Percentiles rank a stretch among this genome's conserved stretches.
phyloP scores from a whole-genome alignment of 495 filamentous ascomycete species.

The Aspergillus wentii region DNA sequence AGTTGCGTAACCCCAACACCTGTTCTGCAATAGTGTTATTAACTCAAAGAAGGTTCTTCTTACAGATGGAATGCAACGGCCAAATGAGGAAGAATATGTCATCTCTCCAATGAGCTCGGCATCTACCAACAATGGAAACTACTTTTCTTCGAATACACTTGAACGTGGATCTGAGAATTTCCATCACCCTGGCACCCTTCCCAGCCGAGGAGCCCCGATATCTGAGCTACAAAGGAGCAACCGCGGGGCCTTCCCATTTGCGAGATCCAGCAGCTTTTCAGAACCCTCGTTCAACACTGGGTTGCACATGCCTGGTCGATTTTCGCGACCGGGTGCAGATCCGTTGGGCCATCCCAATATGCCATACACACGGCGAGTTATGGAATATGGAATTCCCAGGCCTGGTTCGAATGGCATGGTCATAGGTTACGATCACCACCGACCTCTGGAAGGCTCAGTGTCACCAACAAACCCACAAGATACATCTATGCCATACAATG shows the following conservation, averaged over 20 bases:
- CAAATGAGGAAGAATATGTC: conserved; percentile 39
- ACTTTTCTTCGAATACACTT: conserved; percentile 29
- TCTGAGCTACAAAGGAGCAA: conserved; percentile 29
- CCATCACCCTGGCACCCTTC: conserved; percentile 18
- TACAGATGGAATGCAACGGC: conserved; percentile 31
- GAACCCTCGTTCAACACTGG: conserved; percentile 31
- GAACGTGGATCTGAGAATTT: conserved; percentile 24
- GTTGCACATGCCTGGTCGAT: conserved; percentile 30
- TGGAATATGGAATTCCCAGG: conserved; percentile 30
- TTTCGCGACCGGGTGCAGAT: conserved; percentile 24
- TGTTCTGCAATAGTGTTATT: conserved; percentile 13
- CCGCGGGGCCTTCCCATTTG: conserved; percentile 29
- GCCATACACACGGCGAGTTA: conserved; percentile 29
- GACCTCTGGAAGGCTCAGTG: conserved; percentile 34
- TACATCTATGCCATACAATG: conserved; percentile 18
- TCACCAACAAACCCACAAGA: conserved; percentile 32
- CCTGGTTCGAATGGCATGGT: conserved; percentile 26
- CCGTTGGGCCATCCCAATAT: conserved; percentile 19
- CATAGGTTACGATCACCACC: conserved; percentile 26
- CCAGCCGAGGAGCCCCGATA: conserved; percentile 25
- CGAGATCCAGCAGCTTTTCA: conserved; percentile 41
- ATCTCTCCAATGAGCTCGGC: conserved; percentile 41
- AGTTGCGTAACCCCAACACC: conserved; percentile 24
- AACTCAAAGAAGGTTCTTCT: conserved; percentile 25
- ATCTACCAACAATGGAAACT: conserved; percentile 37